These are phyloP conservation scores for Musa itinerans DNA, from an alignment of 176 grass and related monocot species.

Conservation along the genomic window DNA sequence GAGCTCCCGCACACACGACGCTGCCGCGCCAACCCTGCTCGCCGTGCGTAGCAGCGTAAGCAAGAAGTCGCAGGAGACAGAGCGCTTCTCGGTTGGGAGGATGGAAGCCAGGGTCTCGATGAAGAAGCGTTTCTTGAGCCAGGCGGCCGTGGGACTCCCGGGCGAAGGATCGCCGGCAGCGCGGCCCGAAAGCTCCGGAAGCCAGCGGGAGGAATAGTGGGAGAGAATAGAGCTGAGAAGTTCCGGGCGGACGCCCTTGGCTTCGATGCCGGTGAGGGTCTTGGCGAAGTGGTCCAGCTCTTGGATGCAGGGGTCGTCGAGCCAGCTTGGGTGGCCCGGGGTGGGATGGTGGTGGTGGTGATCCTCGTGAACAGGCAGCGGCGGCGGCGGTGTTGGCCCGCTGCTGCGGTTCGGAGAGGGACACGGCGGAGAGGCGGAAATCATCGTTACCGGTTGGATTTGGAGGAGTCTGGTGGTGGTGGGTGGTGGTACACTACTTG, in stretches of 20 bases:
- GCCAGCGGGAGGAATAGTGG: slow-evolving; percentile 83
- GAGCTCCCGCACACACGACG: slow-evolving; percentile 50
- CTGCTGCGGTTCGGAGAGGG: not conserved
- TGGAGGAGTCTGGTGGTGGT: not conserved
- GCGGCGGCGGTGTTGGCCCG: not conserved
- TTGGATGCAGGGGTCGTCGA: slow-evolving; percentile 49
- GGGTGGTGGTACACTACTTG: not conserved
- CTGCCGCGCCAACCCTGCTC: slow-evolving; percentile 72
- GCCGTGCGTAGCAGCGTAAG: slow-evolving; percentile 65
- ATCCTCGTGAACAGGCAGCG: no score
- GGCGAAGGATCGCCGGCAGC: slow-evolving; percentile 9
- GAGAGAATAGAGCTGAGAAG: slow-evolving; percentile 69
- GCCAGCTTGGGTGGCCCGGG: not conserved
- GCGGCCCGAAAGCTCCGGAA: slow-evolving; percentile 67
- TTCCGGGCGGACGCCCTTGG: slow-evolving; percentile 49
- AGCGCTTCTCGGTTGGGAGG: slow-evolving; percentile 41
- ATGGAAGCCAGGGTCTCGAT: slow-evolving; percentile 78
- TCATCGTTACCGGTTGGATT: not conserved
- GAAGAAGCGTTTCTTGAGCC: slow-evolving; percentile 75
- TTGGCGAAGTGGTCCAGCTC: slow-evolving; percentile 73
- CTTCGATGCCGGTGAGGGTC: slow-evolving; percentile 60
- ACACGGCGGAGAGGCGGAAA: not conserved
- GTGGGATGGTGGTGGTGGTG: not conserved
- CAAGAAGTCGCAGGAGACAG: slow-evolving; percentile 69
- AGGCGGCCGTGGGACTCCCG: slow-evolving; percentile 75